Conservation (phyloP, 108 stramenopile genomes). For the Ochromonas danica region DNA sequence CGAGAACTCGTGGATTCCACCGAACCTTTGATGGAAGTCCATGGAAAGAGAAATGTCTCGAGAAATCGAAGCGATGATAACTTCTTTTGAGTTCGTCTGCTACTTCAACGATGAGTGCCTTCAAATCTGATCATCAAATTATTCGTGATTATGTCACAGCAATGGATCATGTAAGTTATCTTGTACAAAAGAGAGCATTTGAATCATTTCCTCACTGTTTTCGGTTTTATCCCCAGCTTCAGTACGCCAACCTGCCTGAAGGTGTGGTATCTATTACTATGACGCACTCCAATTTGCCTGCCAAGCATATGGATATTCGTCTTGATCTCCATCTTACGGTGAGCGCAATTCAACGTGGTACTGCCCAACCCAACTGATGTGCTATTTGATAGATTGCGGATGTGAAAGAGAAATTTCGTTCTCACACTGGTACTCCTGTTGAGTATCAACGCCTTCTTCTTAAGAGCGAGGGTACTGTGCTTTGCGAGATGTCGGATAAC, state of each 20-base stretch:
- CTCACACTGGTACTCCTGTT: conserved; percentile 84
- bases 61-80: too few species aligned
- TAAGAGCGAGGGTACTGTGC: conserved; percentile 58
- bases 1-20: too few species aligned
- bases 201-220: conserved; percentile 18
- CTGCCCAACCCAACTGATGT: not conserved
- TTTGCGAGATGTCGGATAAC: conserved; percentile 66
- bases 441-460: conserved; percentile 78
- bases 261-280: conserved; percentile 66
- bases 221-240: not conserved
- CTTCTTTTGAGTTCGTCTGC: too few species aligned
- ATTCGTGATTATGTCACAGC: conserved; percentile 36
- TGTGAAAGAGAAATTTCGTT: conserved; percentile 72
- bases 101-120: too few species aligned
- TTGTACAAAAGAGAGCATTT: not conserved
- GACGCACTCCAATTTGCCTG: conserved; percentile 85
- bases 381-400: conserved; percentile 48
- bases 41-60: too few species aligned
- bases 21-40: too few species aligned
- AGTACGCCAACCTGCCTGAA: conserved; percentile 54
- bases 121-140: not conserved
- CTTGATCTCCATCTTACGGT: conserved; percentile 80
- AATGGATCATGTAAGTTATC: conserved; percentile 27
- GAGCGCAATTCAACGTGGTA: not conserved
- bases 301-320: conserved; percentile 87